Evolutionary conservation across 1,284 basidiomycete genomes (phyloP), one percentile per base, ranked within the genome.

Genomic region (Puccinia horiana): DNA sequence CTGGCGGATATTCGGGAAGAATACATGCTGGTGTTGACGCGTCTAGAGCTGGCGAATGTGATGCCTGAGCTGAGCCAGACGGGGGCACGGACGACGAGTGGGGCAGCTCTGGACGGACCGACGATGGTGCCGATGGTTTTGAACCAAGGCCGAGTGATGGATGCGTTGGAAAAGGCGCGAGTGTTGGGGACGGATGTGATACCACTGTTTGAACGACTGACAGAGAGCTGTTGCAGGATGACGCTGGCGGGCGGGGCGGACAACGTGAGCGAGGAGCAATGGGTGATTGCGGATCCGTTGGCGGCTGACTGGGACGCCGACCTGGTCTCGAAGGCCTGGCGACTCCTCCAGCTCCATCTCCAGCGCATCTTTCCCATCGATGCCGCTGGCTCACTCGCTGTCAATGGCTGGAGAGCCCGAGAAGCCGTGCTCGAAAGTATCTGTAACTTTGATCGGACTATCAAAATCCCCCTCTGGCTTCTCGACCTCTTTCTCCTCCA

Each of bases 1-100:
- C 88, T 98, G 32, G 88, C 89, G 26, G 94, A 97, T 87, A 92
- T 99, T 84, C 91, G 93, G 83, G 91, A 92, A 84, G 95, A 97
- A 85, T 94, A 94, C 87, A 90, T 92, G 12, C 88, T 96, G 32
- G 89, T 96, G 63, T 89, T 92, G 74, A 92, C 94, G 23, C 92
- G 93, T 83, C 88, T 98, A 67, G 92, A 93, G 85, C 90, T 98
- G 75, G 89, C 93, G 79, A 90, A 88, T 70, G 88, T 89, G 73
- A 90, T 92, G 84, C 88, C 85, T 85, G 89, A 85, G 86, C 90
- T 90, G 84, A 88, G 91, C 89, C 26, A 47, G 56, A n/a, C 75
- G 32, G 54, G 54, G 52, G 35, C 76, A 37, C 47, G 8, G 1
- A 78, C 32, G 20, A 29, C 23, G 1, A 58, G 32, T 20, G 47